These are phyloP conservation scores for Oryza longistaminata DNA, from an alignment of 176 grass and related monocot genomes.

Conservation along the genomic window DNA sequence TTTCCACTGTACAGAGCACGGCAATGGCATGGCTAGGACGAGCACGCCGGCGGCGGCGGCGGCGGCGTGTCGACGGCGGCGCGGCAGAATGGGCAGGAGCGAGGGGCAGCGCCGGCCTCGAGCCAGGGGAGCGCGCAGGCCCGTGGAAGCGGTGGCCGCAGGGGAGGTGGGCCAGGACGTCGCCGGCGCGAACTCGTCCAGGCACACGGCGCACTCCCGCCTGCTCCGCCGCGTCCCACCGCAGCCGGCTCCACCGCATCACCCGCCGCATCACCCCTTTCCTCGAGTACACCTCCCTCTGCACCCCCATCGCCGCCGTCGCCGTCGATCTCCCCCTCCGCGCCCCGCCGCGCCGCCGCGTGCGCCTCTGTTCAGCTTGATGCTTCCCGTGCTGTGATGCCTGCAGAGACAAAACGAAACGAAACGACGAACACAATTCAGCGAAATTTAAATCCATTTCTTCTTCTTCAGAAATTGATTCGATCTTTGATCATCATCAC, in stretches of 20 bases:
- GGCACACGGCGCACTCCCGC: slow-evolving; percentile 82
- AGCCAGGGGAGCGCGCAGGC: slow-evolving; percentile 82
- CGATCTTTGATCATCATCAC: neutral
- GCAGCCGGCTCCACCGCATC: slow-evolving; percentile 77
- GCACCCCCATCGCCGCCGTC: slow-evolving; percentile 28
- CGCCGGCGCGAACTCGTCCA: slow-evolving; percentile 84
- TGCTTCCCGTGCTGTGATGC: slow-evolving; percentile 69
- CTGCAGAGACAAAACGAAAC: slow-evolving; percentile 9
- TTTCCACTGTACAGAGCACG: neutral
- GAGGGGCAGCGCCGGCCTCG: slow-evolving; percentile 45
- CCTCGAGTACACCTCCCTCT: slow-evolving; percentile 73
- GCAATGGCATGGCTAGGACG: neutral
- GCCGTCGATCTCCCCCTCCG: neutral
- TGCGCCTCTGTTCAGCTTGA: slow-evolving; percentile 38
- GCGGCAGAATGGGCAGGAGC: slow-evolving; percentile 82
- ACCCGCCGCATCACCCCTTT: slow-evolving; percentile 58
- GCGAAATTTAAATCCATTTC: neutral
- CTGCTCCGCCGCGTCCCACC: slow-evolving; percentile 67
- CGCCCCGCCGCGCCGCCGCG: neutral
- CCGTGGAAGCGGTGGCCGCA: slow-evolving; percentile 93
- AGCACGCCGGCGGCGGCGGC: neutral
- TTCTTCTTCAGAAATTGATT: neutral
- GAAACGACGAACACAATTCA: neutral
- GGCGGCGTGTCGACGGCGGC: slow-evolving; percentile 36
- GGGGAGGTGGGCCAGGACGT: slow-evolving; percentile 72